Conservation (phyloP, 2,329 filamentous ascomycete genomes). For the Ceratocystis smalleyi region DNA sequence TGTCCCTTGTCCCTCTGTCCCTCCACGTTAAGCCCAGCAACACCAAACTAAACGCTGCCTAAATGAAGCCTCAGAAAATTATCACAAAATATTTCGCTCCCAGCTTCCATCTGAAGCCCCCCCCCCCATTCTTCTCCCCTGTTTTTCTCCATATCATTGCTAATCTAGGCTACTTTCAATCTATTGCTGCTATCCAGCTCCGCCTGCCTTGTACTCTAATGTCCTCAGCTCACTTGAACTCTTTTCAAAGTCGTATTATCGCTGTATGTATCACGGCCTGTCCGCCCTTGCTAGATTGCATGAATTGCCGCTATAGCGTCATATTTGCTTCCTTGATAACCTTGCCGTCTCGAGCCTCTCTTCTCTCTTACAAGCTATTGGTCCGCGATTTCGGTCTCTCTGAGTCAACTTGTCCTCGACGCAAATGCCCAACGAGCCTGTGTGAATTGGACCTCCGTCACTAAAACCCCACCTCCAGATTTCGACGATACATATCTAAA, state of each 20-base stretch:
- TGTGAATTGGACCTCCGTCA: no score
- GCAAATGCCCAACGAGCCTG: no score
- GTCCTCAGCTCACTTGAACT: background rate
- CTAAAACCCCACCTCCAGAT: no score
- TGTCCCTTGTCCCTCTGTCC: no score
- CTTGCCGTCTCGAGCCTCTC: no score
- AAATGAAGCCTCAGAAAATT: background rate
- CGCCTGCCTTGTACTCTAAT: background rate
- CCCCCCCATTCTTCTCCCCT: background rate
- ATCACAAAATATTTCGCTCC: background rate
- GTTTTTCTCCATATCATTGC: background rate
- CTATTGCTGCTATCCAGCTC: background rate
- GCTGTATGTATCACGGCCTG: background rate
- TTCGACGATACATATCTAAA: no score
- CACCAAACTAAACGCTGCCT: background rate
- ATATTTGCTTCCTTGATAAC: background rate
- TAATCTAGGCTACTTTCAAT: background rate
- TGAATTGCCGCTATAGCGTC: background rate
- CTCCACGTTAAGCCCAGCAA: background rate
- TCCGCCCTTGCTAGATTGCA: background rate
- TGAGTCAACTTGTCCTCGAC: no score
- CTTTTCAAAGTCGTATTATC: no score
- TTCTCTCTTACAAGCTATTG: no score
- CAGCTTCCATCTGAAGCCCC: background rate
- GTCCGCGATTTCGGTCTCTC: no score